Percentiles rank a stretch among this genome's conserved stretches.
Evolutionary conservation across 768 basidiomycete genomes (phyloP).

Genomic region (Hericium alpestre): DNA sequence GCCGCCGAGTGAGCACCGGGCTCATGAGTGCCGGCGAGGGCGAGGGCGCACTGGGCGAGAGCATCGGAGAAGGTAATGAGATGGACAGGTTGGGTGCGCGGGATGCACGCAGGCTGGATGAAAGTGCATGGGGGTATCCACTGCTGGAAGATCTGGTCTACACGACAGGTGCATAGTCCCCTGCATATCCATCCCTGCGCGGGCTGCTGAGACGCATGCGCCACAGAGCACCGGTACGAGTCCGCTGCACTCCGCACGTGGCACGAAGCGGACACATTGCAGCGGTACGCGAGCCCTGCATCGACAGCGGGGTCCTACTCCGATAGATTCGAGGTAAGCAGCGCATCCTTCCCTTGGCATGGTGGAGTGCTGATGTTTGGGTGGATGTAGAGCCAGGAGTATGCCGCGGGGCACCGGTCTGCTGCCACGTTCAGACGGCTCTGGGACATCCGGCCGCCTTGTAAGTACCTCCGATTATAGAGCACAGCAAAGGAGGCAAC

Average conservation of each 20-base stretch:
- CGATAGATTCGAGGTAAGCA: constrained; percentile 12
- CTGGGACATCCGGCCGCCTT: no score
- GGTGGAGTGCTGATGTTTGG: no score
- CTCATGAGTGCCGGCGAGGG: not conserved
- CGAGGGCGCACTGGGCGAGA: constrained; percentile 1
- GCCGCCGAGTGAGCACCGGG: constrained; percentile 2
- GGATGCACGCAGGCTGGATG: not conserved
- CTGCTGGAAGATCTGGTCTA: constrained; percentile 9
- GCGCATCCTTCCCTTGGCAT: no score
- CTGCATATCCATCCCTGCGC: not conserved
- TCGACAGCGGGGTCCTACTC: constrained; percentile 10
- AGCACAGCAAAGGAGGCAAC: no score
- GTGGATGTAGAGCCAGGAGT: no score
- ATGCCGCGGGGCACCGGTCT: no score
- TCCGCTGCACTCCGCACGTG: not conserved
- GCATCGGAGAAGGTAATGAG: constrained; percentile 4
- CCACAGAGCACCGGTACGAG: not conserved
- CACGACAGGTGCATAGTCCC: constrained; percentile 1
- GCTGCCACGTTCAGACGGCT: no score
- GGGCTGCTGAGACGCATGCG: not conserved
- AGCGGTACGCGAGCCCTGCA: constrained; percentile 12
- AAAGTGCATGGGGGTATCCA: constrained; percentile 8
- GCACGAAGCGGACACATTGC: not conserved
- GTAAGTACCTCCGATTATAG: no score
- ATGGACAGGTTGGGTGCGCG: not conserved